These are phyloP conservation scores for Crinitomyces ghanaensis DNA, from an alignment of 805 yeast species.

Conservation along the genomic window DNA sequence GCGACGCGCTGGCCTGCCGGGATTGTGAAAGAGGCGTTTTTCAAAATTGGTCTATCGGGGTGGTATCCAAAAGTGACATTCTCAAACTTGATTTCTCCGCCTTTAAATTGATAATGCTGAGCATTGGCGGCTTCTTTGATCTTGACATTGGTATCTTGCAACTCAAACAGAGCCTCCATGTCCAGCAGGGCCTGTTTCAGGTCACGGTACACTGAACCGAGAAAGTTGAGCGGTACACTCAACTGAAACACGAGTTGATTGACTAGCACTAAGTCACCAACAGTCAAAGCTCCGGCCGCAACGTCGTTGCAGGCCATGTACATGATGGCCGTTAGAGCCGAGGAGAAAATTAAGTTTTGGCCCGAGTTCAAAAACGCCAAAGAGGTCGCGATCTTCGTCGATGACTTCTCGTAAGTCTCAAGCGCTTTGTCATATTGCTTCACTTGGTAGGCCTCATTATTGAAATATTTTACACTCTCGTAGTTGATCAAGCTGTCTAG, in stretches of 20 bases:
- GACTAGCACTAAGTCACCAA: constrained; percentile 89
- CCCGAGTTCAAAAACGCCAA: constrained; percentile 64
- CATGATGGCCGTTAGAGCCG: constrained; percentile 95
- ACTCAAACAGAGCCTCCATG: constrained; percentile 87
- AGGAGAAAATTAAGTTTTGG: constrained; percentile 67
- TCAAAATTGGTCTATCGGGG: constrained; percentile 74
- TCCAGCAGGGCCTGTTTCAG: constrained; percentile 85
- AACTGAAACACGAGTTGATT: constrained; percentile 94
- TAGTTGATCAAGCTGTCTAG: constrained; percentile 87
- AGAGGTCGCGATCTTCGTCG: constrained; percentile 65
- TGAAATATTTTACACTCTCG: constrained; percentile 90
- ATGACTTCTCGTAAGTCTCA: constrained; percentile 56
- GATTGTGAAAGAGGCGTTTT: constrained; percentile 69
- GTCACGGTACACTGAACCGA: constrained; percentile 93
- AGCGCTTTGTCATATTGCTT: constrained; percentile 69
- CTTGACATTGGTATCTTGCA: constrained; percentile 62
- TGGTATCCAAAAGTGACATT: constrained; percentile 90
- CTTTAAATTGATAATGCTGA: constrained; percentile 44
- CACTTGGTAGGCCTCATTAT: constrained; percentile 75
- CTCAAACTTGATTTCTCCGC: constrained; percentile 77
- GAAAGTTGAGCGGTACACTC: constrained; percentile 85
- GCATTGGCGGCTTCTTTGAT: constrained; percentile 57
- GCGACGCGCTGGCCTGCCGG: constrained; percentile 91
- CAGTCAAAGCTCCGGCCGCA: constrained; percentile 68
- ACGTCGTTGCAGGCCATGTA: constrained; percentile 95